Evolutionary conservation across 441 rosid genomes (phyloP).

Genomic region (Pelargonium cotyledonis): DNA sequence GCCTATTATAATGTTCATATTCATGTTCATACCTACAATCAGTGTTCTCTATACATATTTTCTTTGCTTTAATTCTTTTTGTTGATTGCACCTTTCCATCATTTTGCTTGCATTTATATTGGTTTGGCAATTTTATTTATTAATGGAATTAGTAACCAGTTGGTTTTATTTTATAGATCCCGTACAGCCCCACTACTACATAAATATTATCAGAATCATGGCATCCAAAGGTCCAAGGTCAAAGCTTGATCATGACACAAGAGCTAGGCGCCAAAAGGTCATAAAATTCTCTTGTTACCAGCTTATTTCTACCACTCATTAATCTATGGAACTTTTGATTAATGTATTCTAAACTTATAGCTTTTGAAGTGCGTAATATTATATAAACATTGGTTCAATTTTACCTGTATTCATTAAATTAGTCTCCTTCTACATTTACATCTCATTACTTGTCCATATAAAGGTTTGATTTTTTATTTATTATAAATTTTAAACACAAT

Average conservation of each 20-base stretch:
- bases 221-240: slow-evolving; percentile 67
- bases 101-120: background rate
- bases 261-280: slow-evolving; percentile 87
- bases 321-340: slow-evolving; percentile 1
- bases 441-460: background rate
- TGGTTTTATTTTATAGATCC: slow-evolving; percentile 16
- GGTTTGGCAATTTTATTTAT: background rate
- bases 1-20: background rate
- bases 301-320: background rate
- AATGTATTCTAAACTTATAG: background rate
- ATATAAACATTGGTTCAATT: background rate
- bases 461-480: background rate
- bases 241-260: slow-evolving; percentile 68
- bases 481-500: background rate
- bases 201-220: slow-evolving; percentile 33
- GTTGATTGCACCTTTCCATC: background rate
- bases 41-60: background rate
- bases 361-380: background rate
- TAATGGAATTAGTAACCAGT: slow-evolving; percentile 4
- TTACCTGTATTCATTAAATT: background rate
- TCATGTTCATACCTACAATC: background rate
- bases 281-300: background rate
- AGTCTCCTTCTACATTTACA: background rate
- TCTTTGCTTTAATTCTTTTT: background rate
- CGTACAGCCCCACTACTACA: slow-evolving; percentile 16